Evolutionary conservation across 2,329 filamentous ascomycete genomes (phyloP).

Genomic region (Triangularia setosa): DNA sequence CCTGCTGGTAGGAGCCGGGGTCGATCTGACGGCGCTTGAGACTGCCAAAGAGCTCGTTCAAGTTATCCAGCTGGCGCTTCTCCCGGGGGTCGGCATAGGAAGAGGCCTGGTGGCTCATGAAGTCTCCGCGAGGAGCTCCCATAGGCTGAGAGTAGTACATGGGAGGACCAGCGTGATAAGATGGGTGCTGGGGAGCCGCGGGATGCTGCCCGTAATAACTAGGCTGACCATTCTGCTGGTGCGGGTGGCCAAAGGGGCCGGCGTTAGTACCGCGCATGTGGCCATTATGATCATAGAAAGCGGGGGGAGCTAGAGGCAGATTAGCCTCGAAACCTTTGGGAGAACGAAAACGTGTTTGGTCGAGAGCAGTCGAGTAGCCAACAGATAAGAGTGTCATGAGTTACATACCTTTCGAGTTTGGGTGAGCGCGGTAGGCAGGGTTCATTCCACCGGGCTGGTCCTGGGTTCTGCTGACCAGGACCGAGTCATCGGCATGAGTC

Average conservation of each 20-base stretch:
- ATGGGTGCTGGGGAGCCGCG: constrained; percentile 35
- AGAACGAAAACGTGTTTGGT: constrained; percentile 12
- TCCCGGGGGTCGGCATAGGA: constrained; percentile 58
- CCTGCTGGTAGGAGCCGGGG: constrained; percentile 81
- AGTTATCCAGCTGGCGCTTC: constrained; percentile 80
- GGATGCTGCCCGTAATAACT: constrained; percentile 59
- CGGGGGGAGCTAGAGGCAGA: constrained; percentile 45
- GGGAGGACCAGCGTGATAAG: constrained; percentile 54
- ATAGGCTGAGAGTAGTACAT: constrained; percentile 71
- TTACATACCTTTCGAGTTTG: constrained; percentile 49
- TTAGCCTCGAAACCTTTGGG: constrained; percentile 37
- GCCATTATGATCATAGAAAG: constrained; percentile 63
- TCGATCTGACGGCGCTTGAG: constrained; percentile 90
- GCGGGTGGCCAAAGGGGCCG: constrained; percentile 50
- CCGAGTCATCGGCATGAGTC: constrained; percentile 94
- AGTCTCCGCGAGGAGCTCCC: constrained; percentile 51
- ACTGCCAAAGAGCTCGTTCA: constrained; percentile 92
- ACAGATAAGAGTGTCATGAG: not conserved
- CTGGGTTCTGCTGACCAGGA: constrained; percentile 52
- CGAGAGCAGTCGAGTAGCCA: constrained; percentile 1
- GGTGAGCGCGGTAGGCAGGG: constrained; percentile 50
- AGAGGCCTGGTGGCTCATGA: constrained; percentile 57
- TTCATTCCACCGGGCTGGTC: constrained; percentile 50
- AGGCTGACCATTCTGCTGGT: constrained; percentile 53
- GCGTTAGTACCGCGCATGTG: constrained; percentile 55